Percentiles rank a stretch among this genome's conserved stretches.
phyloP scores from a whole-genome alignment of 106 monocot species.

The Dioscorea zingiberensis region DNA sequence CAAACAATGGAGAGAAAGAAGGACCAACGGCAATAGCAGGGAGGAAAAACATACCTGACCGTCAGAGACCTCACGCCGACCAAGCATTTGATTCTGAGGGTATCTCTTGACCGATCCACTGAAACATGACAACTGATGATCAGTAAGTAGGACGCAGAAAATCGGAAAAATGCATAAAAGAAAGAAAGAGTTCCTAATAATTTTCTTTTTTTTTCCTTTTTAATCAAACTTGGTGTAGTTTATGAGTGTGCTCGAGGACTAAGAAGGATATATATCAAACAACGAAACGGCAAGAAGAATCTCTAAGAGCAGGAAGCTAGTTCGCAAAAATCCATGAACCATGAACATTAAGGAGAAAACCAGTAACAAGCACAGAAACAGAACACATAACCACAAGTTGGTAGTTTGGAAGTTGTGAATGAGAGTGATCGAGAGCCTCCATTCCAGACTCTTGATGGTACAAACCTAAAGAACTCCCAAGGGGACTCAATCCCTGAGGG shows the following conservation, averaged over 20 bases:
- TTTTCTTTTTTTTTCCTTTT: not conserved
- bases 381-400: not conserved
- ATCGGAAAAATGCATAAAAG: not conserved
- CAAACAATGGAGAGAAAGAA: no score
- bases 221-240: no score
- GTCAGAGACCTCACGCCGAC: slow-evolving; percentile 59
- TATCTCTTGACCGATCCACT: slow-evolving; percentile 74
- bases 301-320: not conserved
- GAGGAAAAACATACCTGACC: slow-evolving; percentile 69
- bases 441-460: no score
- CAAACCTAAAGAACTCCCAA: slow-evolving; percentile 87
- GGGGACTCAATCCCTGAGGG: slow-evolving; percentile 56
- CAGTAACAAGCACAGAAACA: not conserved
- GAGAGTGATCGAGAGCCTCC: no score
- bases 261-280: not conserved
- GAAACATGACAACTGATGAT: slow-evolving; percentile 4
- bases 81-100: slow-evolving; percentile 81
- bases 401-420: no score
- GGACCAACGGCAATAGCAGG: no score
- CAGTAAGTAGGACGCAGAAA: slow-evolving; percentile 2
- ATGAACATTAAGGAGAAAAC: not conserved
- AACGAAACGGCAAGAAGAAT: not conserved
- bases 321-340: not conserved
- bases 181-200: not conserved
- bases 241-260: no score